A percentile compares a stretch with the other conserved stretches of the same genome.
phyloP scores from a whole-genome alignment of 1,139 yeast species.

The Nematodospora anomalae region DNA sequence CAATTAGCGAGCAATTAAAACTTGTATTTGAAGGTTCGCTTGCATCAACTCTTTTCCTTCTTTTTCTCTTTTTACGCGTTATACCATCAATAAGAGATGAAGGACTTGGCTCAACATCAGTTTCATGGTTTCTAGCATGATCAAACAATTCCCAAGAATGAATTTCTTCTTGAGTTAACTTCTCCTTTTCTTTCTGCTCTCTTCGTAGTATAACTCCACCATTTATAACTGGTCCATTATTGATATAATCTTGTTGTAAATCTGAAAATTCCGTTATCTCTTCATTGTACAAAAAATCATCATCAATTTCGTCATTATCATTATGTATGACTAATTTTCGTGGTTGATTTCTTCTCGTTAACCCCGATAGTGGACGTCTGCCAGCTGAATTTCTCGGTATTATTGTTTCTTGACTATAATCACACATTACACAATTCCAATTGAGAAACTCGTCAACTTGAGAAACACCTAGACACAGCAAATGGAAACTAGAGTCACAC shows the following conservation, averaged over 20 bases:
- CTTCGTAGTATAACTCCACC: slow-evolving; percentile 44
- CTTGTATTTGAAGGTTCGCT: not conserved
- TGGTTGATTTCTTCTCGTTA: slow-evolving; percentile 2
- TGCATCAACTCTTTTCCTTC: slow-evolving; percentile 24
- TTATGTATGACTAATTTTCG: slow-evolving; percentile 27
- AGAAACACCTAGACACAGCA: slow-evolving; percentile 27
- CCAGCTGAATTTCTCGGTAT: slow-evolving; percentile 11
- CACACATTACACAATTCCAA: slow-evolving; percentile 51
- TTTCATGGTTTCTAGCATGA: slow-evolving; percentile 21
- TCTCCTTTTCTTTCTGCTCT: slow-evolving; percentile 32
- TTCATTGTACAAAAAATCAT: slow-evolving; percentile 28
- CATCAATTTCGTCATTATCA: slow-evolving; percentile 38
- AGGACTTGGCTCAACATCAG: slow-evolving; percentile 9
- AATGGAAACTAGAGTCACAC: slow-evolving; percentile 40
- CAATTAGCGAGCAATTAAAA: no score
- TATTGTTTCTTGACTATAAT: slow-evolving; percentile 31
- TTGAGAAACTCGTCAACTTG: slow-evolving; percentile 15
- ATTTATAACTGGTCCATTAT: slow-evolving; percentile 26
- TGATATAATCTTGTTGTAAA: slow-evolving; percentile 1
- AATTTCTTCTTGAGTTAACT: slow-evolving; percentile 37
- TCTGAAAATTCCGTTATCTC: slow-evolving; percentile 6
- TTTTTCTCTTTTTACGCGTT: slow-evolving; percentile 21
- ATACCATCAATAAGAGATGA: not conserved
- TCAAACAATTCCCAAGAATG: slow-evolving; percentile 45
- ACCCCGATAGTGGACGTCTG: not conserved